Percentiles rank a stretch among this genome's conserved stretches.
Evolutionary conservation across 2,329 filamentous ascomycete species (phyloP).

Genomic region (Cadophora luteo-olivacea): DNA sequence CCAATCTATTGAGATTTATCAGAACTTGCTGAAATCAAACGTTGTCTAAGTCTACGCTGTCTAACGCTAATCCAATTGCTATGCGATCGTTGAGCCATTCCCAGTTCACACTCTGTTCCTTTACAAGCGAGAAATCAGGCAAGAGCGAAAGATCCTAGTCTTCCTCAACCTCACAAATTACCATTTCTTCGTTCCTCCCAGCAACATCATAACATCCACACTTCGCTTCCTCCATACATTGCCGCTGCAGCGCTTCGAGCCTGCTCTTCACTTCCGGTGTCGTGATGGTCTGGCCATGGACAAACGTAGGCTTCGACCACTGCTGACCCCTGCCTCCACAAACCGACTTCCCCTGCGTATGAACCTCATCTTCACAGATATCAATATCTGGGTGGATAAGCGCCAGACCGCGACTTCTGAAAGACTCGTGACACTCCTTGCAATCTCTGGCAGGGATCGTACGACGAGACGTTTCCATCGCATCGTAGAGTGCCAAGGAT

Average conservation of each 20-base stretch:
- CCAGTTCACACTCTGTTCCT: not conserved
- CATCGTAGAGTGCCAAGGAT: not conserved
- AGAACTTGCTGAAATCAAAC: not conserved
- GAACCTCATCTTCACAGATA: slow-evolving; percentile 4
- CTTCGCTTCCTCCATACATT: not conserved
- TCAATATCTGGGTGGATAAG: not conserved
- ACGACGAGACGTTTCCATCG: not conserved
- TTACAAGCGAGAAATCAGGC: not conserved
- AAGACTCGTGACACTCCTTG: not conserved
- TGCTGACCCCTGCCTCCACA: not conserved
- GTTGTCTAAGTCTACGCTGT: not conserved
- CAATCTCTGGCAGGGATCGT: not conserved
- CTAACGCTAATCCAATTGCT: not conserved
- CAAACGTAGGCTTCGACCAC: slow-evolving; percentile 11
- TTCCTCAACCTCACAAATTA: not conserved
- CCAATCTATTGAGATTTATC: too few species aligned
- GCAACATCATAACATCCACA: slow-evolving; percentile 1
- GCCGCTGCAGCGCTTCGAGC: not conserved
- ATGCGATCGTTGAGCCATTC: not conserved
- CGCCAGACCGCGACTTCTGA: not conserved
- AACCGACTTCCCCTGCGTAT: slow-evolving; percentile 2
- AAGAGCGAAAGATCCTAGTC: not conserved
- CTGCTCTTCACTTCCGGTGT: not conserved
- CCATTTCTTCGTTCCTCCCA: not conserved
- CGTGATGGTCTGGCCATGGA: slow-evolving; percentile 6